Evolutionary conservation across 2,329 filamentous ascomycete species (phyloP).

Genomic region (Trichophyton schoenleinii): DNA sequence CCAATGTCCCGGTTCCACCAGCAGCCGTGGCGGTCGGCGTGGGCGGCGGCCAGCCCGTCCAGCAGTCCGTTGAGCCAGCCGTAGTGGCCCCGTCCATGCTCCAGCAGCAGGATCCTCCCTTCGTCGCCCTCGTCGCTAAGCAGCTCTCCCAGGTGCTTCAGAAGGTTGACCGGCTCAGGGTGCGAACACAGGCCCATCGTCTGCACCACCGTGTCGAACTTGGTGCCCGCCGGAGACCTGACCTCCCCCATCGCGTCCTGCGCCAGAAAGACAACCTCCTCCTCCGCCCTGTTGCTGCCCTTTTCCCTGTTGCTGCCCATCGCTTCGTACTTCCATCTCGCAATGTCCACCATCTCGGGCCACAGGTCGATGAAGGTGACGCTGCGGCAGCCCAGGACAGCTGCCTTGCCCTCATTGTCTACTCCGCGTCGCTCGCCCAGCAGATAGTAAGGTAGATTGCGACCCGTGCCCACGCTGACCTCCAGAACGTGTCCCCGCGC

Average conservation of each 20-base stretch:
- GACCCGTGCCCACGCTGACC: slow-evolving; percentile 39
- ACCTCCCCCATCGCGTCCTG: slow-evolving; percentile 22
- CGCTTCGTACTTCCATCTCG: slow-evolving; percentile 32
- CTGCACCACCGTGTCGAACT: slow-evolving; percentile 38
- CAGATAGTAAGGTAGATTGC: slow-evolving; percentile 37
- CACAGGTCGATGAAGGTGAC: slow-evolving; percentile 39
- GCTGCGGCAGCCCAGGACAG: slow-evolving; percentile 27
- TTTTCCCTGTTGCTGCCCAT: slow-evolving; percentile 13
- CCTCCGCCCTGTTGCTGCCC: background rate
- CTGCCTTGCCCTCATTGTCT: slow-evolving; percentile 21
- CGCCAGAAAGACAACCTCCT: slow-evolving; percentile 21
- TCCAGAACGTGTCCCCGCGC: slow-evolving; percentile 38
- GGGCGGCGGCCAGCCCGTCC: slow-evolving; percentile 35
- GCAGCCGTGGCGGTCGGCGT: slow-evolving; percentile 40
- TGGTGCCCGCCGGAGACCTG: background rate
- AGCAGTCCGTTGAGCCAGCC: slow-evolving; percentile 36
- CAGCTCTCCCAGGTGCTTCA: slow-evolving; percentile 31
- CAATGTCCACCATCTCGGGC: slow-evolving; percentile 36
- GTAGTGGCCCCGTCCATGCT: slow-evolving; percentile 38
- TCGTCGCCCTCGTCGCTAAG: slow-evolving; percentile 20
- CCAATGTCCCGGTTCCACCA: slow-evolving; percentile 43
- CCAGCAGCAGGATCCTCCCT: slow-evolving; percentile 36
- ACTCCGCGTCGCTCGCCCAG: slow-evolving; percentile 25
- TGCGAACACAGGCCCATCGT: slow-evolving; percentile 41
- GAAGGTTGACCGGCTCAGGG: slow-evolving; percentile 29